Evolutionary conservation across 306 rosid species (phyloP).

Genomic region (Abrus precatorius): DNA sequence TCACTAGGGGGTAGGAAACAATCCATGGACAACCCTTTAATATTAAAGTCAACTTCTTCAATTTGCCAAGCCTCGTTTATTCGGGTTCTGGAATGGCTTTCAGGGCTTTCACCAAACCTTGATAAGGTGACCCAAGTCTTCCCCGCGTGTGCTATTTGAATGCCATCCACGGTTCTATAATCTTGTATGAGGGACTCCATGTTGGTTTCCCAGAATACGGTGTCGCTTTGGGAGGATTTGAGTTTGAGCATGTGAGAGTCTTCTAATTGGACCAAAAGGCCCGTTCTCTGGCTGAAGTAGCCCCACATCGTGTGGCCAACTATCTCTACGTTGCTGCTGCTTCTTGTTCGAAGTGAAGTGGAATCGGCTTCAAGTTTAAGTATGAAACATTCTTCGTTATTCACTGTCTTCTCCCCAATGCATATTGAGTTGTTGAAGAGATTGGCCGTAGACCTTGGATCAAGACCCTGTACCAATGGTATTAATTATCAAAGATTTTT

Average conservation of each 20-base stretch:
- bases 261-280: constrained; percentile 75
- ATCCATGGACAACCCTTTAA: constrained; percentile 81
- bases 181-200: constrained; percentile 76
- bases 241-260: constrained; percentile 81
- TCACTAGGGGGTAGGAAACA: constrained; percentile 90
- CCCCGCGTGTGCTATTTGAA: constrained; percentile 82
- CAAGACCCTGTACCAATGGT: constrained; percentile 72
- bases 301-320: constrained; percentile 87
- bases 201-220: constrained; percentile 85
- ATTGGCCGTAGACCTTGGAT: constrained; percentile 83
- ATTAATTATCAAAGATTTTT: constrained; percentile 2
- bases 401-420: constrained; percentile 79
- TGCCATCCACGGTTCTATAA: constrained; percentile 75
- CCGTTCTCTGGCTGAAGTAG: constrained; percentile 88
- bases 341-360: constrained; percentile 66
- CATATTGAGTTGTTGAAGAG: constrained; percentile 78
- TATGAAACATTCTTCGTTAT: constrained; percentile 79
- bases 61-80: constrained; percentile 87
- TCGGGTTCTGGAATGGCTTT: constrained; percentile 69
- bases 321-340: constrained; percentile 75
- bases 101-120: constrained; percentile 72
- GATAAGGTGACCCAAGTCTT: constrained; percentile 69
- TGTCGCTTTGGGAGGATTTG: constrained; percentile 53
- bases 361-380: constrained; percentile 81
- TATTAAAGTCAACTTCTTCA: constrained; percentile 93